Evolutionary conservation across 2,329 filamentous ascomycete genomes (phyloP).

Genomic region (Cytospora chrysosperma): DNA sequence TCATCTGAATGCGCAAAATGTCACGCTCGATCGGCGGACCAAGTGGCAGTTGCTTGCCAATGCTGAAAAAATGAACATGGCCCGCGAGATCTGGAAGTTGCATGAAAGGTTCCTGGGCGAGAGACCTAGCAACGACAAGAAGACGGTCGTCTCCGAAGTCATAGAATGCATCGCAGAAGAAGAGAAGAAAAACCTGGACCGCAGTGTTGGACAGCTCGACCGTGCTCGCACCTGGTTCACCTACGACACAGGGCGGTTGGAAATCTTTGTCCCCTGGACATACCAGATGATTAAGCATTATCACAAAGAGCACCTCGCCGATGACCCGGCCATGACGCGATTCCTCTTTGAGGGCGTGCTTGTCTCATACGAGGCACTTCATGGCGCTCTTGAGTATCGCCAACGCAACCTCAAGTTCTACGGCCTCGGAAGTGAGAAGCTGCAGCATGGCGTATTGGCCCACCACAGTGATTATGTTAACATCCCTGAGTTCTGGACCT

Average conservation of each 20-base stretch:
- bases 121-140: conserved; percentile 59
- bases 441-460: conserved; percentile 64
- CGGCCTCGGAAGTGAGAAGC: conserved; percentile 65
- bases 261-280: conserved; percentile 76
- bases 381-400: conserved; percentile 69
- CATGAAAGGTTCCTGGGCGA: conserved; percentile 69
- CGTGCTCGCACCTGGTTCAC: conserved; percentile 84
- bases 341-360: conserved; percentile 67
- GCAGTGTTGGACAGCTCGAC: conserved; percentile 70
- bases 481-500: conserved; percentile 85
- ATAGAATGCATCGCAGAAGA: conserved; percentile 74
- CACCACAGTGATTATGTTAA: conserved; percentile 57
- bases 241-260: conserved; percentile 69
- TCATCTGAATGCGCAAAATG: conserved; percentile 66
- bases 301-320: conserved; percentile 60
- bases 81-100: conserved; percentile 73
- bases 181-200: conserved; percentile 67
- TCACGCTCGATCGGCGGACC: conserved; percentile 63
- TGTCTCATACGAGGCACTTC: conserved; percentile 67
- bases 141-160: conserved; percentile 71
- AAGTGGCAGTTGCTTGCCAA: conserved; percentile 84
- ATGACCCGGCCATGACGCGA: conserved; percentile 53
- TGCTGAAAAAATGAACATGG: conserved; percentile 85
- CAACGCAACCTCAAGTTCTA: conserved; percentile 67
- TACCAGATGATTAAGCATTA: conserved; percentile 73